A percentile compares a stretch with the other conserved stretches of the same genome.
Evolutionary conservation across 1,139 yeast genomes (phyloP).

Genomic region (Pneumocystis murina): DNA sequence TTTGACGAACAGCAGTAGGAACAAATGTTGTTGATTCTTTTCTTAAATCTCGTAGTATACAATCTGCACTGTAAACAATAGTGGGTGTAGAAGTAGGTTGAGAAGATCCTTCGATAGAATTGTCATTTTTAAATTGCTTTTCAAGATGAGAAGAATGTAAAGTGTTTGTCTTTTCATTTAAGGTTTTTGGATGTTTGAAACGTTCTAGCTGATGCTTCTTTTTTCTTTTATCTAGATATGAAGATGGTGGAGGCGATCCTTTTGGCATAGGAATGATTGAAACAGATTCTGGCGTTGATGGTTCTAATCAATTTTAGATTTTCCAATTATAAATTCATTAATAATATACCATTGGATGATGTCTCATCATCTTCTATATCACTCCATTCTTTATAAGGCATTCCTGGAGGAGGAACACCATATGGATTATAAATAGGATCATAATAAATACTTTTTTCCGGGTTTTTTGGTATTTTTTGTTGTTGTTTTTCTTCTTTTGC

Average conservation of each 20-base stretch:
- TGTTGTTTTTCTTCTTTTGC: background rate
- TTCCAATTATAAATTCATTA: too few species aligned
- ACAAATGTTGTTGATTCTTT: background rate
- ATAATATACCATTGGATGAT: background rate
- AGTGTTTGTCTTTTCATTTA: background rate
- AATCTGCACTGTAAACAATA: background rate
- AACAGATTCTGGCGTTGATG: background rate
- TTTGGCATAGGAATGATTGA: conserved; percentile 1
- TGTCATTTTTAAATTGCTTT: background rate
- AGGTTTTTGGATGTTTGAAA: background rate
- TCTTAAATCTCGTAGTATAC: background rate
- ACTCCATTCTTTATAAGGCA: background rate
- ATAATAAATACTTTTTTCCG: conserved; percentile 1
- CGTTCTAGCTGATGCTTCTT: background rate
- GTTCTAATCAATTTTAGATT: background rate
- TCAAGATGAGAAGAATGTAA: background rate
- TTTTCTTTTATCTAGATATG: background rate
- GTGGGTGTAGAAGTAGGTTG: background rate
- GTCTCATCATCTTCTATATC: background rate
- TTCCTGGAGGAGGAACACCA: conserved; percentile 2
- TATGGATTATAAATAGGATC: conserved; percentile 2
- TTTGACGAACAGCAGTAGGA: background rate
- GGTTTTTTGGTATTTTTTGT: background rate
- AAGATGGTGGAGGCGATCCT: background rate
- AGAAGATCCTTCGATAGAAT: background rate